phyloP scores from a whole-genome alignment of 2,329 filamentous ascomycete genomes.

The Colletotrichum sp. region DNA sequence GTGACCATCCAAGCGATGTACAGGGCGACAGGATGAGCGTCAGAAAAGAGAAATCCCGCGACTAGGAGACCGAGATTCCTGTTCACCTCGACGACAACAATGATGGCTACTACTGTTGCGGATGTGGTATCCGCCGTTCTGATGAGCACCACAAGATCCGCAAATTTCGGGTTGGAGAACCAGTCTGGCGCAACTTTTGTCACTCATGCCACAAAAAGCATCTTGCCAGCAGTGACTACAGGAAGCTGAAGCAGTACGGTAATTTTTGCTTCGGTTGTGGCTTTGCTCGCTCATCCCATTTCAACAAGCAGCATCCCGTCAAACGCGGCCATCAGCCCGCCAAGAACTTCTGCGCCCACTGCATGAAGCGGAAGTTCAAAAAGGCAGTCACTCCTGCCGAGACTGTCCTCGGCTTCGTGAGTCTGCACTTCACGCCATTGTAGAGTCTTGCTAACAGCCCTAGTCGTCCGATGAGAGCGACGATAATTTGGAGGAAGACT shows the following conservation, averaged over 20 bases:
- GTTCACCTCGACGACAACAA: slow-evolving; percentile 13
- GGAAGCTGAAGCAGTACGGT: neutral
- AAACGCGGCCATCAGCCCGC: slow-evolving; percentile 24
- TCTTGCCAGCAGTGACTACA: neutral
- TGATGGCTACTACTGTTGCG: slow-evolving; percentile 22
- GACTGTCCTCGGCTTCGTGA: slow-evolving; percentile 7
- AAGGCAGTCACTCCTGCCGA: neutral
- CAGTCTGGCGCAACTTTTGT: slow-evolving; percentile 22
- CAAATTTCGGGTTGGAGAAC: neutral
- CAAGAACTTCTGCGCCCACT: slow-evolving; percentile 39
- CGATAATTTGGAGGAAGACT: neutral
- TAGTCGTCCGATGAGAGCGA: slow-evolving; percentile 17
- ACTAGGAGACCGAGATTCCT: slow-evolving; percentile 4
- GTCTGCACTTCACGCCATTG: neutral
- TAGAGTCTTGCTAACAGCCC: neutral
- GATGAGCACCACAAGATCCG: slow-evolving; percentile 15
- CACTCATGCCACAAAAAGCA: slow-evolving; percentile 13
- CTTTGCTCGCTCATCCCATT: slow-evolving; percentile 35
- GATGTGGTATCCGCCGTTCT: slow-evolving; percentile 21
- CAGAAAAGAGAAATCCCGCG: neutral
- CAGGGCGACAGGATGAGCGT: neutral
- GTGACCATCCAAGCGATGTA: neutral
- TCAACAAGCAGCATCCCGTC: slow-evolving; percentile 39
- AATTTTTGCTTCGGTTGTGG: slow-evolving; percentile 41
- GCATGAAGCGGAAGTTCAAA: slow-evolving; percentile 27